Conservation (phyloP, 371 early-diverging fungal genomes). For the Umbelopsis sp. region DNA sequence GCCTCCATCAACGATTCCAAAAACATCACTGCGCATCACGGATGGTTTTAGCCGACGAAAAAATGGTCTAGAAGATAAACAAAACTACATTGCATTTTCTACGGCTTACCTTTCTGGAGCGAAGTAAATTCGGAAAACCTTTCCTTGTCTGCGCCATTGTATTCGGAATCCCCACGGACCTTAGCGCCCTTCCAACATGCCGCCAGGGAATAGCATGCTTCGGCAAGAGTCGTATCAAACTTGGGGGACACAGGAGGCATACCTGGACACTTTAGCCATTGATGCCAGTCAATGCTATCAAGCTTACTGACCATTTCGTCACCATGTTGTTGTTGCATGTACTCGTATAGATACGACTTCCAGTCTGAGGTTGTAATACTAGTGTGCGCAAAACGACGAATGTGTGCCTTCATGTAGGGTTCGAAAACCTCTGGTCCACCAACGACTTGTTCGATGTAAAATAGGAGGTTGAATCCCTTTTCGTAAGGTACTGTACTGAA, state of each 20-base stretch:
- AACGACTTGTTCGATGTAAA: conserved; percentile 85
- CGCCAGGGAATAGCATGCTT: conserved; percentile 81
- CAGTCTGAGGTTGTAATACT: conserved; percentile 90
- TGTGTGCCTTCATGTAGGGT: conserved; percentile 85
- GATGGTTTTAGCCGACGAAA: not conserved
- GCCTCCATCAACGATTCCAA: conserved; percentile 64
- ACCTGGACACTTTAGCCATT: conserved; percentile 85
- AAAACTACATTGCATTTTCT: too few relatives aligned
- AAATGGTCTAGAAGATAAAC: too few relatives aligned
- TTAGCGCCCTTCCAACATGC: conserved; percentile 70
- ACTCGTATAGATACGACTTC: conserved; percentile 80
- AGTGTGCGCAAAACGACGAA: conserved; percentile 81
- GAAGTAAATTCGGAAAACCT: conserved; percentile 61
- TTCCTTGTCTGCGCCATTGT: conserved; percentile 43
- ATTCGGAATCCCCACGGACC: conserved; percentile 33
- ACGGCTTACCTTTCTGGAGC: conserved; percentile 56
- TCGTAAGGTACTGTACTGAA: conserved; percentile 95
- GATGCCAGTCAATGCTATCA: conserved; percentile 83
- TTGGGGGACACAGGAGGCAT: conserved; percentile 89
- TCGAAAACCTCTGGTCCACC: conserved; percentile 86
- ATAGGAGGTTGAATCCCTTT: conserved; percentile 94
- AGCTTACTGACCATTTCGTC: conserved; percentile 68
- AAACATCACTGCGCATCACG: conserved; percentile 55
- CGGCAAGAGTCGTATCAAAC: conserved; percentile 85
- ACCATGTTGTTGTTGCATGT: conserved; percentile 65